Evolutionary conservation across 176 grass and related monocot species (phyloP), one percentile per base, ranked within the genome.

Genomic region (Tuctoria greenei): DNA sequence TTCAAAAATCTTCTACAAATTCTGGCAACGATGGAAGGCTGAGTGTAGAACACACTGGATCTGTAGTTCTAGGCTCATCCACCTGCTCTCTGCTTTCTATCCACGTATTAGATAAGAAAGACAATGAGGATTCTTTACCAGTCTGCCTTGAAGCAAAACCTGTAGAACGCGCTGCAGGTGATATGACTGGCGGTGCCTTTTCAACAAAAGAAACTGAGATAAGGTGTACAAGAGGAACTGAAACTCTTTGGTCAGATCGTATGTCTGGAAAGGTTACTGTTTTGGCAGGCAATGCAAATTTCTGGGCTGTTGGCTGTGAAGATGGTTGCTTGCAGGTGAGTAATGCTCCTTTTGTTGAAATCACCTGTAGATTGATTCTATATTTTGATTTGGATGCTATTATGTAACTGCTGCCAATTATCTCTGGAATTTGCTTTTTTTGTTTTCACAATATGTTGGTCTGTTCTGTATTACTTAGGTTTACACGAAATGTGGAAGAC

Each of bases 301-400:
- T 98, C 69, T 98, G 91, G 88, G 95, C 89, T 57, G 86, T 98
- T 81, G 88, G 95, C 34, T 92, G 82, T 49, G 95, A 94, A 79
- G 95, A 98, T 82, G 95, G 95, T 71, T 93, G 84, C 61, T 56
- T 98, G 72, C 95, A 98, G 91, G 95, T 98, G 85, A 44, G 55
- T 72, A 81, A 59, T 77, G 20, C 16, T 25, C 46, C 56, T 31
- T 35, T 23, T 25, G 28, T 55, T 31, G 0, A 31, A 81, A 73
- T 72, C 68, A 28, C 40, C 39, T 12, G 17, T 54, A 7, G 14
- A 73, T 67, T 64, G 37, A 43, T 69, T 67, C 9, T 61, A 20
- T 40, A 34, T 26, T 86, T 46, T 35, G 12, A 34, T 55, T 17
- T 23, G 39, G 39, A 60, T 64, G 21, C 34, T 44, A 44, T 27